phyloP scores from a whole-genome alignment of 441 rosid genomes.

The Arabidopsis hybrid region DNA sequence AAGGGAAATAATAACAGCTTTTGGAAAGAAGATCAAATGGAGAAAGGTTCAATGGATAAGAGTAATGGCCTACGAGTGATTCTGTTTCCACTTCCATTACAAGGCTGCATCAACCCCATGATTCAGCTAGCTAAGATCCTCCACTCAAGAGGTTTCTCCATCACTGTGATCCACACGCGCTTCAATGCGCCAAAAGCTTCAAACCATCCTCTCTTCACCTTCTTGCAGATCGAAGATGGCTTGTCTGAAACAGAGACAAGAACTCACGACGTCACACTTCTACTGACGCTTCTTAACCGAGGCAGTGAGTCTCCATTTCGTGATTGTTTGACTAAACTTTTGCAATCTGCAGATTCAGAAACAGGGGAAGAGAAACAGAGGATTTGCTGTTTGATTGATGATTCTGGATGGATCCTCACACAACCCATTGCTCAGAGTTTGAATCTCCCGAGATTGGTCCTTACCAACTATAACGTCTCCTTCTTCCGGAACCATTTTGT shows the following conservation, averaged over 20 bases:
- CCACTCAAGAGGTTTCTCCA: slow-evolving; percentile 39
- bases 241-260: slow-evolving; percentile 35
- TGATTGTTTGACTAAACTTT: slow-evolving; percentile 42
- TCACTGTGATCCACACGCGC: slow-evolving; percentile 54
- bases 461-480: slow-evolving; percentile 28
- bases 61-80: slow-evolving; percentile 22
- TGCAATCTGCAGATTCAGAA: slow-evolving; percentile 22
- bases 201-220: slow-evolving; percentile 44
- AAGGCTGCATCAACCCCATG: slow-evolving; percentile 43
- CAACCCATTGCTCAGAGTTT: slow-evolving; percentile 39
- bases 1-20: background rate
- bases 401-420: slow-evolving; percentile 46
- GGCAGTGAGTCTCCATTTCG: slow-evolving; percentile 40
- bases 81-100: slow-evolving; percentile 40
- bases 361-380: slow-evolving; percentile 26
- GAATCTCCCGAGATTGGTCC: slow-evolving; percentile 45
- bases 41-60: slow-evolving; percentile 35
- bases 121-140: slow-evolving; percentile 43
- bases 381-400: slow-evolving; percentile 46
- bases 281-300: slow-evolving; percentile 38
- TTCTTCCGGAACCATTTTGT: slow-evolving; percentile 41
- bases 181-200: slow-evolving; percentile 54
- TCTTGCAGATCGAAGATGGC: slow-evolving; percentile 35
- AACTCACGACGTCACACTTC: slow-evolving; percentile 16
- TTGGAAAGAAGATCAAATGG: background rate